phyloP scores from a whole-genome alignment of 2,329 filamentous ascomycete genomes.

The Fusarium sp. region DNA sequence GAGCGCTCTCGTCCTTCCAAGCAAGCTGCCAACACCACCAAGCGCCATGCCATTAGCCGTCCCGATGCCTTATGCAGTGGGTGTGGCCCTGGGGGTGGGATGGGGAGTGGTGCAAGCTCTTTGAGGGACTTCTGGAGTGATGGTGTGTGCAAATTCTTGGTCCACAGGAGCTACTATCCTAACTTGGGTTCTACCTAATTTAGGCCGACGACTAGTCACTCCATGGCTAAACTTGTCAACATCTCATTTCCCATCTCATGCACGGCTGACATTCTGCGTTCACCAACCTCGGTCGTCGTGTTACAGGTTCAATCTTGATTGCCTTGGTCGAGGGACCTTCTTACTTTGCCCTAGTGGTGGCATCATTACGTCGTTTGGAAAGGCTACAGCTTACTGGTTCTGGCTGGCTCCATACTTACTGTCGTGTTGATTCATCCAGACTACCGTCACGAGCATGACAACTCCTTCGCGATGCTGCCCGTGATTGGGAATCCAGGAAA shows the following conservation, averaged over 20 bases:
- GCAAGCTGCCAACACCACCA: conserved; percentile 26
- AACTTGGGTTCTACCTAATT: conserved; percentile 27
- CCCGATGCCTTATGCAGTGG: conserved; percentile 30
- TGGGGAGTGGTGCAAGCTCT: conserved; percentile 25
- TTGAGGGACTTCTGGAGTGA: conserved; percentile 42
- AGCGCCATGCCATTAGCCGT: conserved; percentile 41
- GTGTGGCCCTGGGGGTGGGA: not conserved
- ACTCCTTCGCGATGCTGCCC: conserved; percentile 6
- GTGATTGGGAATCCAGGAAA: conserved; percentile 32
- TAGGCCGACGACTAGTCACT: conserved; percentile 30
- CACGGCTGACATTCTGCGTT: conserved; percentile 39
- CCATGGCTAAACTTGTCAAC: conserved; percentile 31
- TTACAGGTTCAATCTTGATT: conserved; percentile 32
- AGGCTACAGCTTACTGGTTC: conserved; percentile 16
- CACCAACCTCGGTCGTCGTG: conserved; percentile 39
- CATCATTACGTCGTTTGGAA: not conserved
- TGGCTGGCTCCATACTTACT: conserved; percentile 5
- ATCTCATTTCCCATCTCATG: conserved; percentile 44
- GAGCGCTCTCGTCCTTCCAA: conserved; percentile 11
- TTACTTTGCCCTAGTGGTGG: conserved; percentile 34
- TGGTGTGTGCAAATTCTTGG: conserved; percentile 25
- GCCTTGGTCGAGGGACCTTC: conserved; percentile 28
- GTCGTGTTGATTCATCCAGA: conserved; percentile 12
- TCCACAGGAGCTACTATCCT: conserved; percentile 26
- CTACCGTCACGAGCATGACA: conserved; percentile 12